Evolutionary conservation across 345 rosid genomes (phyloP).

Genomic region (Excoecaria agallocha): DNA sequence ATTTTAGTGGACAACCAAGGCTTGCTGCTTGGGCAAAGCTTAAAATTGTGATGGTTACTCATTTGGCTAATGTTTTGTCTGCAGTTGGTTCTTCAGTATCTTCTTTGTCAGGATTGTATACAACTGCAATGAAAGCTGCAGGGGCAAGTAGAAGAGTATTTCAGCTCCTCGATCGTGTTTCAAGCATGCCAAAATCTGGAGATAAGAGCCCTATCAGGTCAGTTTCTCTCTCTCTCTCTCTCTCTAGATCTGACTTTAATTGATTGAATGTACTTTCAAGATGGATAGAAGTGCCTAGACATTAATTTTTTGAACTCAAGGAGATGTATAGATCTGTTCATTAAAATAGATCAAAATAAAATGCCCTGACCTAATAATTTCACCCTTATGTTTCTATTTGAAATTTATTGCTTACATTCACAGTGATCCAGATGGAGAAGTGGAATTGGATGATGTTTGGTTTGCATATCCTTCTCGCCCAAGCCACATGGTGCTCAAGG

Average conservation of each 20-base stretch:
- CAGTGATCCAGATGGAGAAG: slow-evolving; percentile 84
- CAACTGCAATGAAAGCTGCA: slow-evolving; percentile 95
- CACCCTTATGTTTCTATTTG: background rate
- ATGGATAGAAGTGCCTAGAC: background rate
- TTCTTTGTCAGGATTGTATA: slow-evolving; percentile 75
- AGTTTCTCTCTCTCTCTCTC: slow-evolving; percentile 13
- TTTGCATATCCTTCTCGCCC: slow-evolving; percentile 98
- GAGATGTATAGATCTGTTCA: background rate
- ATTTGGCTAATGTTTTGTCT: slow-evolving; percentile 13
- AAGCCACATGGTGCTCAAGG: slow-evolving; percentile 86
- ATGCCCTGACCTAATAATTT: background rate
- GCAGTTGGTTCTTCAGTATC: slow-evolving; percentile 93
- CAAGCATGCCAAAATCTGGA: slow-evolving; percentile 75
- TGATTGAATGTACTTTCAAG: background rate
- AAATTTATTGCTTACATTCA: slow-evolving; percentile 15
- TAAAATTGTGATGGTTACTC: background rate
- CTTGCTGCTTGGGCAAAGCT: slow-evolving; percentile 4
- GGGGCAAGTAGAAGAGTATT: slow-evolving; percentile 93
- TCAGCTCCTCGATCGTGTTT: slow-evolving; percentile 84
- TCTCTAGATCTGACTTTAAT: background rate
- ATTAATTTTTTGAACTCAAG: background rate
- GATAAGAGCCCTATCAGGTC: slow-evolving; percentile 74
- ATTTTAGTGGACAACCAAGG: background rate
- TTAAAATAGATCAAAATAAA: background rate
- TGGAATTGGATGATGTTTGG: slow-evolving; percentile 86